Evolutionary conservation across 345 rosid genomes (phyloP), one percentile per base, ranked within the genome.

Genomic region (Aquilaria malaccensis): DNA sequence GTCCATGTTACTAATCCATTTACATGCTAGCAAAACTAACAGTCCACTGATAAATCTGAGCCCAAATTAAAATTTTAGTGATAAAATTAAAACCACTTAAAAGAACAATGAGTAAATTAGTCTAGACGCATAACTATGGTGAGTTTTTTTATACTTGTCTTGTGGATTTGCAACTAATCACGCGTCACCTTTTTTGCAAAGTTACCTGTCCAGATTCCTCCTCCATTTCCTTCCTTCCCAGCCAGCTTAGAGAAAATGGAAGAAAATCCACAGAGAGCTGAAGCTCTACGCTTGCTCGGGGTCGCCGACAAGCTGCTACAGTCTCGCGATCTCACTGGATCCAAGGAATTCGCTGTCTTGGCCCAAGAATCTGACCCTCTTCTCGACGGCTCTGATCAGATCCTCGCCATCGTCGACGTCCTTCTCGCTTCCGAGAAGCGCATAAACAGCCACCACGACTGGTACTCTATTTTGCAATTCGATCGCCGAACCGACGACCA

Each of bases 321-420:
- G 3, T 62, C 77, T 2, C 83, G 85, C 13, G 99, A 94, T 80
- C 79, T 85, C 4, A 77, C 50, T 66, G 92, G 90, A 9, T 72
- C 92, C 30, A 80, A 64, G 67, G 97, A 94, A 52, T 90, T 90
- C 68, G 93, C 97, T 10, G 69, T 81, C 74, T 72, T 85, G 56
- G 94, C 97, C 6, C 91, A 88, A 45, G 99, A 90, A 60, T 70
- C 95, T 2, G 96, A 88, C 45, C 96, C 99, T 0, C 77, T 84
- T 14, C 76, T 90, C 15, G 99, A 94, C 29, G 97, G 97, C 60
- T 70, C 95, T 1, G 96, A 90, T 51, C 96, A 94, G 83, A 86
- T 94, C 71, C 60, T 94, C 56, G 97, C 99, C 14, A 76, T 88
- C 22, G 81, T 73, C n/a, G 97, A 90, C 53, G 99, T 94, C 1